Evolutionary conservation across 208 protist genomes (phyloP).

Genomic region (Trypanosoma congolense): DNA sequence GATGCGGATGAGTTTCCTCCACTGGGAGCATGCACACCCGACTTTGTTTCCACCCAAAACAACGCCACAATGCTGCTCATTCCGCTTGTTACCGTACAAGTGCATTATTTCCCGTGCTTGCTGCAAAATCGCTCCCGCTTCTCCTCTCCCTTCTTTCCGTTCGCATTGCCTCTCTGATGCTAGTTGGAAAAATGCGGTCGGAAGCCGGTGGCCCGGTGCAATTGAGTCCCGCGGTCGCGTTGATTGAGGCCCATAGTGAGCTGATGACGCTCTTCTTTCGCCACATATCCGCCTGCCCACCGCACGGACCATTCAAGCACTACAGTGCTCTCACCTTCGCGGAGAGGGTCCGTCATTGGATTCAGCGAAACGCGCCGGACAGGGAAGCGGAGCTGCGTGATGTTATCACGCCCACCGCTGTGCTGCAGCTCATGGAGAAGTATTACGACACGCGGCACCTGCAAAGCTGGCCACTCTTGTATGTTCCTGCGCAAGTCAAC

Average conservation of each 20-base stretch:
- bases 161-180: not conserved
- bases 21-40: too few relatives aligned
- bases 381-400: conserved; percentile 9
- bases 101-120: too few relatives aligned
- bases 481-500: conserved; percentile 69
- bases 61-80: too few relatives aligned
- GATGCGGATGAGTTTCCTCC: too few relatives aligned
- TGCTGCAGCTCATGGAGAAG: conserved; percentile 52
- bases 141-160: too few relatives aligned
- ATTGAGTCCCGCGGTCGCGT: conserved; percentile 9
- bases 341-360: conserved; percentile 33
- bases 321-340: conserved; percentile 68
- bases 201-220: not conserved
- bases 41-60: too few relatives aligned
- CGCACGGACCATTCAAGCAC: conserved; percentile 64
- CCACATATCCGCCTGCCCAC: conserved; percentile 60
- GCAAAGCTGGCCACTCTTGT: conserved; percentile 60
- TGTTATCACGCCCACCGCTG: conserved; percentile 38
- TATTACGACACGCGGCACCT: conserved; percentile 66
- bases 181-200: not conserved
- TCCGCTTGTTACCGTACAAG: too few relatives aligned
- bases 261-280: conserved; percentile 72
- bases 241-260: conserved; percentile 45
- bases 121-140: too few relatives aligned
- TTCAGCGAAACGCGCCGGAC: not conserved